Evolutionary conservation across 2,329 filamentous ascomycete species (phyloP), one percentile per base, ranked within the genome.

Genomic region (Colletotrichum cereale): DNA sequence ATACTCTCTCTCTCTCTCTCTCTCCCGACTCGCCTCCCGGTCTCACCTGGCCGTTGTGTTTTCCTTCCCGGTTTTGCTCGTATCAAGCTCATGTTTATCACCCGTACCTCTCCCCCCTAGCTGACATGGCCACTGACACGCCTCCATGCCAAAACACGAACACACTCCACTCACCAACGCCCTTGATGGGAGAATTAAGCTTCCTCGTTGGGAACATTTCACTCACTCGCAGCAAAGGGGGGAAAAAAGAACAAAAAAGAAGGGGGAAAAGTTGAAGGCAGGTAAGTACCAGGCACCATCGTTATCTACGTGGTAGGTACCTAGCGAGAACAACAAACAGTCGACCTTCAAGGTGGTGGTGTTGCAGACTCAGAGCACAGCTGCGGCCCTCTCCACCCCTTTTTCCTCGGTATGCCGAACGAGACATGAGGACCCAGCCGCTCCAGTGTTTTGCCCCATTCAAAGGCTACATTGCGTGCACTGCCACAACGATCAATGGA

Each of bases 401-500:
- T 60, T 60, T 63, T 60, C 57, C 42, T 44, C 42, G 36, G 36
- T 64, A 67, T 67, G 64, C 64, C 69, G 60, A 64, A 53, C 55
- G 69, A 72, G 52, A 64, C 58, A 71, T 56, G 24, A 47, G 6
- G 18, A 60, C 42, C 62, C 62, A 70, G 24, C 50, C 50, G 50
- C 24, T 40, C 65, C 68, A 47, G 62, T 52, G 44, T 67, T 66
- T 68, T 60, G 38, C 57, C 40, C 69, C 69, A 71, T 53, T 68
- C 44, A 58, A 58, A 58, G 38, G 40, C 65, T 29, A 68, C 65
- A 58, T 61, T 58, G 38, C 44, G 58, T 69, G 69, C 69, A 72
- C 69, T 72, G 69, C 69, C 69, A 72, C 69, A 64, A 53, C 66
- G 69, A 72, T 72, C 60, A 72, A 72, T 69, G 69, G 60, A 60